Evolutionary conservation across 371 early-diverging fungal genomes (phyloP).

Genomic region (Nematocida ironsii): DNA sequence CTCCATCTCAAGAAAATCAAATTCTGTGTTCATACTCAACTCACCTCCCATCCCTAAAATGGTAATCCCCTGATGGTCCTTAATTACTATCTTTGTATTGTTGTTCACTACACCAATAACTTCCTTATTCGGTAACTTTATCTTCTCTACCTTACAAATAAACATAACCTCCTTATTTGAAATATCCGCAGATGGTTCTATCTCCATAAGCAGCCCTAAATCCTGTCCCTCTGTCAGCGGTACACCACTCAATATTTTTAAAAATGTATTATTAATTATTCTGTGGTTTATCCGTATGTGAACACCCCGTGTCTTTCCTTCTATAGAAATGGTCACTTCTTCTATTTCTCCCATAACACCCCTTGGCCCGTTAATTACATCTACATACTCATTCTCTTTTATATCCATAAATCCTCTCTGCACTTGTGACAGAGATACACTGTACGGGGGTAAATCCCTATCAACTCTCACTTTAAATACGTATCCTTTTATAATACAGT

Average conservation of each 20-base stretch:
- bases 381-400: conserved; percentile 20
- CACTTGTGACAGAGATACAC: conserved; percentile 44
- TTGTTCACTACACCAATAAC: conserved; percentile 40
- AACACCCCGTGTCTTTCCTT: conserved; percentile 1
- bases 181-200: conserved; percentile 1
- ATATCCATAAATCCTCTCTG: conserved; percentile 28
- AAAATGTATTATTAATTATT: conserved; percentile 14
- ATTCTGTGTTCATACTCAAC: conserved; percentile 75
- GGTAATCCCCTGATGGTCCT: conserved; percentile 41
- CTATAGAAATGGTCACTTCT: conserved; percentile 36
- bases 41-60: conserved; percentile 26
- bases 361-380: conserved; percentile 12
- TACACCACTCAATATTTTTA: conserved; percentile 21
- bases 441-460: conserved; percentile 13
- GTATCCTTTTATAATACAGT: conserved; percentile 40
- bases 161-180: conserved; percentile 27
- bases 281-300: conserved; percentile 18
- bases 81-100: conserved; percentile 30
- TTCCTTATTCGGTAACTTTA: conserved; percentile 2
- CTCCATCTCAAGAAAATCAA: conserved; percentile 94
- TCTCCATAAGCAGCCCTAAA: conserved; percentile 18
- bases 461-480: conserved; percentile 20
- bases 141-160: conserved; percentile 24
- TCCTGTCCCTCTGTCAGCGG: conserved; percentile 47
- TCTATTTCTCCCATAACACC: conserved; percentile 16